Percentiles rank a stretch among this genome's conserved stretches.
These are phyloP conservation scores for Singerocomus rubriflavus DNA, from an alignment of 1,284 basidiomycete species.

Conservation along the genomic window DNA sequence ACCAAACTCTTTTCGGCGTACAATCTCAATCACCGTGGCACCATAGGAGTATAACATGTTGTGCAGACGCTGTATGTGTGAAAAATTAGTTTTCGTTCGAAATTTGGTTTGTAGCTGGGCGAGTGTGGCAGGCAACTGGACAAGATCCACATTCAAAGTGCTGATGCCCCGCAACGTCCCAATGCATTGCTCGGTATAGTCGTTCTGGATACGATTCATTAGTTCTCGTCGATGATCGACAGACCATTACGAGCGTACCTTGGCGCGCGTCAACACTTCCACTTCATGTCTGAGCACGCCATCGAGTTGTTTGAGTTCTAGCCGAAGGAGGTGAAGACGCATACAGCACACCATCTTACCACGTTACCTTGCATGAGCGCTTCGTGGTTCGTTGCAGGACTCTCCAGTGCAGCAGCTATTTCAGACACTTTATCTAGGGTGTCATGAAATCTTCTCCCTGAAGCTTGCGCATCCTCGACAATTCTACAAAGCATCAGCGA, in stretches of 20 bases:
- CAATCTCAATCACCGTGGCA: constrained; percentile 88
- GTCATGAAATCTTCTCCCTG: constrained; percentile 54
- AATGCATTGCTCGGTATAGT: constrained; percentile 71
- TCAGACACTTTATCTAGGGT: constrained; percentile 54
- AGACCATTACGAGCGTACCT: constrained; percentile 42
- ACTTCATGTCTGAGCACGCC: constrained; percentile 57
- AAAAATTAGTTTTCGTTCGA: constrained; percentile 77
- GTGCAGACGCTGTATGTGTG: constrained; percentile 86
- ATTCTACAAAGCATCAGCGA: constrained; percentile 37
- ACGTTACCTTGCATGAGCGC: constrained; percentile 51
- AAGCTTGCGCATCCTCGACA: constrained; percentile 58
- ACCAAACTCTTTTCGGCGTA: constrained; percentile 87
- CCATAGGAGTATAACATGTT: constrained; percentile 92
- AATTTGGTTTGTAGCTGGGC: constrained; percentile 66
- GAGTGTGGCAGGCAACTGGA: constrained; percentile 63
- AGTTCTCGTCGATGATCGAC: neutral
- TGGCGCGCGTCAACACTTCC: constrained; percentile 51
- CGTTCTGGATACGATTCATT: constrained; percentile 52
- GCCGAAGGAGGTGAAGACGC: constrained; percentile 5
- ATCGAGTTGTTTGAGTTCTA: constrained; percentile 66
- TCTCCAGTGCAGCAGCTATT: constrained; percentile 50
- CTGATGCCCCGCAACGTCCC: constrained; percentile 68
- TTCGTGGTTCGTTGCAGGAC: constrained; percentile 53
- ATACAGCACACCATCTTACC: neutral
- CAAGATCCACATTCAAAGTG: constrained; percentile 70